Evolutionary conservation across 768 basidiomycete species (phyloP), one percentile per base, ranked within the genome.

Genomic region (Infundibulicybe gibba): DNA sequence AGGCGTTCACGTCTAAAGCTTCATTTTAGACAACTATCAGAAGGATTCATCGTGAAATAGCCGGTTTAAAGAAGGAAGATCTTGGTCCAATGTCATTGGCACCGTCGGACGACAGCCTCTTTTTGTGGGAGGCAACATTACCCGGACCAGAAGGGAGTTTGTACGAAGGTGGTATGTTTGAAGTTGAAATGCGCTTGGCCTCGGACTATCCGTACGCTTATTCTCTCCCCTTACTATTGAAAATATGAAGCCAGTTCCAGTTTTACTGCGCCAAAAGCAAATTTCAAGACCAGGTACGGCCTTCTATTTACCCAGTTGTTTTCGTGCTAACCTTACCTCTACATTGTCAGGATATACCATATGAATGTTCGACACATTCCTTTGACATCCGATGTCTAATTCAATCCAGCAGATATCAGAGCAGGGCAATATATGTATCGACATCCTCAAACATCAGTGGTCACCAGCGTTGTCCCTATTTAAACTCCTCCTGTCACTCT

Each of bases 361-460:
- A 90, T 91, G 88, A 92, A 93, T 49, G 77, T 77, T 44, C 32
- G 76, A 62, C 17, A 21, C 19, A n/a, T 32, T 20, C n/a, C 31
- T 11, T 5, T 17, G 16, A 19, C 13, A 3, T n/a, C 40, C 25
- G 13, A 41, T 13, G 14, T 19, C 31, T 14, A 25, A n/a, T 43
- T 53, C 46, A 43, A 31, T 13, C 25, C 30, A 25, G 13, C 41
- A 79, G 74, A 89, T 90, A 39, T 85, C 83, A 43, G 87, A 89
- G 48, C 76, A 78, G 43, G 89, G 87, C 37, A 76, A 74, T 53
- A 85, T 91, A 44, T 92, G 89, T 59, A 88, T 93, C 54, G 89
- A 97, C 66, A 91, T 95, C 43, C 77, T 97, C 49, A 97, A 97
- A 69, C 78, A 83, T 58, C 88, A 90, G 57, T 97, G 94, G 94